These are phyloP conservation scores for Trametes sanguinea DNA, from an alignment of 768 basidiomycete species.

Conservation along the genomic window DNA sequence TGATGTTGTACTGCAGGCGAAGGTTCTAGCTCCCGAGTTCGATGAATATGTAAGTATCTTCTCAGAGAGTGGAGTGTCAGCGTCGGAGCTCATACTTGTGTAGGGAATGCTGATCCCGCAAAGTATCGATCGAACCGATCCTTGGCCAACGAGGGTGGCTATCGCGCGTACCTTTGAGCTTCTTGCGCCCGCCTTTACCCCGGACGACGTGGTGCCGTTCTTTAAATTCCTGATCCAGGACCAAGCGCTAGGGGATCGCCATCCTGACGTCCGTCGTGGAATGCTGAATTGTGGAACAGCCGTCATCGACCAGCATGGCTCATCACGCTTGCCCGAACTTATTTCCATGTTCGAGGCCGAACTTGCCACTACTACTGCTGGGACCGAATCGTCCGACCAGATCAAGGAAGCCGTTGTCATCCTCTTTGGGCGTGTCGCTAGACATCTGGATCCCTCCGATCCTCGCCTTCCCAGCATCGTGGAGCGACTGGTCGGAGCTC, in stretches of 20 bases:
- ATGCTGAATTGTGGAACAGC: slow-evolving; percentile 87
- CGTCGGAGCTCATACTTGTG: neutral
- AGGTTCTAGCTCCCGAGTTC: slow-evolving; percentile 86
- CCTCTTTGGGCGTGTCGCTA: slow-evolving; percentile 88
- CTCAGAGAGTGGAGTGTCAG: neutral
- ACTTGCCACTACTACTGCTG: slow-evolving; percentile 49
- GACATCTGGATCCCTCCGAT: slow-evolving; percentile 81
- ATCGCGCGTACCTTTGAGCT: slow-evolving; percentile 66
- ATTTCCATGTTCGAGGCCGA: slow-evolving; percentile 82
- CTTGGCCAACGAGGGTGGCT: slow-evolving; percentile 83
- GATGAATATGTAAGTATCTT: slow-evolving; percentile 76
- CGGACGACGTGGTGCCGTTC: slow-evolving; percentile 63
- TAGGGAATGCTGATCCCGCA: slow-evolving; percentile 93
- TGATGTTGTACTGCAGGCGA: slow-evolving; percentile 55
- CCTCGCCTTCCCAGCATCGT: slow-evolving; percentile 79
- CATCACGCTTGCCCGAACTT: slow-evolving; percentile 65
- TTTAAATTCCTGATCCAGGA: slow-evolving; percentile 87
- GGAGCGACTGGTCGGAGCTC: slow-evolving; percentile 80
- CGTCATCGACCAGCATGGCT: slow-evolving; percentile 83
- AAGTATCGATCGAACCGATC: slow-evolving; percentile 85
- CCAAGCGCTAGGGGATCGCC: slow-evolving; percentile 85
- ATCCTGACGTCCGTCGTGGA: slow-evolving; percentile 74
- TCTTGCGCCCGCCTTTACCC: slow-evolving; percentile 65
- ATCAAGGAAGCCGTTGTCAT: slow-evolving; percentile 96
- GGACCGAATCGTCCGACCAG: slow-evolving; percentile 76